These are phyloP conservation scores for Lagenidium giganteum DNA, from an alignment of 352 stramenopile species.

Conservation along the genomic window DNA sequence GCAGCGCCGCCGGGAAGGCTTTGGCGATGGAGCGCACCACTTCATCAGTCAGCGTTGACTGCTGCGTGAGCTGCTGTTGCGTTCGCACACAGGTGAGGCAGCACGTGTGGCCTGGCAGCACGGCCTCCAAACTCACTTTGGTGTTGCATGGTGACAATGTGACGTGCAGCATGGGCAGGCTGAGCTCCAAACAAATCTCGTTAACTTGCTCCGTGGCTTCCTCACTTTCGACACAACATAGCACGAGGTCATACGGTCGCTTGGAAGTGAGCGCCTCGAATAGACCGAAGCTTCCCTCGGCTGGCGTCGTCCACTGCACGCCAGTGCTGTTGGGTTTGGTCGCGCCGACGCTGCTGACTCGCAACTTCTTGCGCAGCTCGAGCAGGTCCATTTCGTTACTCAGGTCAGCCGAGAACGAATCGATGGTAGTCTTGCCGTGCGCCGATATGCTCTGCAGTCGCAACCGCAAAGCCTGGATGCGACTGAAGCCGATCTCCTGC, in stretches of 20 bases:
- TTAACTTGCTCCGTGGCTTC: constrained; percentile 20
- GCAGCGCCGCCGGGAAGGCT: constrained; percentile 27
- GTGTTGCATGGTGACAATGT: constrained; percentile 20
- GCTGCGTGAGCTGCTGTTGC: constrained; percentile 1
- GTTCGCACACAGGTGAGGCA: constrained; percentile 27
- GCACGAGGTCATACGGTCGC: constrained; percentile 29
- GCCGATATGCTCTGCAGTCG: constrained; percentile 22
- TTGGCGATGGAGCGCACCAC: constrained; percentile 27
- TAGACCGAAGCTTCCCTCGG: constrained; percentile 13
- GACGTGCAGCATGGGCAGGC: constrained; percentile 29
- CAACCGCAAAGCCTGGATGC: constrained; percentile 27
- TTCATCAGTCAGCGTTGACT: constrained; percentile 12
- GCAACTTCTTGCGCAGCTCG: constrained; percentile 32
- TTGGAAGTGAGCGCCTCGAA: constrained; percentile 36
- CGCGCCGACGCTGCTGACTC: constrained; percentile 20
- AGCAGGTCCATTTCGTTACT: constrained; percentile 21
- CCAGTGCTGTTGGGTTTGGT: background rate
- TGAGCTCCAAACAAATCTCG: constrained; percentile 35
- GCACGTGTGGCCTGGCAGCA: constrained; percentile 34
- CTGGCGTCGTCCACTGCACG: background rate
- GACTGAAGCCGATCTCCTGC: constrained; percentile 29
- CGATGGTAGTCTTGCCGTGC: constrained; percentile 9
- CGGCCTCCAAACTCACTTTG: constrained; percentile 17
- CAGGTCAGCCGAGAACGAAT: constrained; percentile 25
- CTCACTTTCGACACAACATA: constrained; percentile 27